These are phyloP conservation scores for Pythium sukuiense DNA, from an alignment of 352 stramenopile genomes.

Conservation along the genomic window DNA sequence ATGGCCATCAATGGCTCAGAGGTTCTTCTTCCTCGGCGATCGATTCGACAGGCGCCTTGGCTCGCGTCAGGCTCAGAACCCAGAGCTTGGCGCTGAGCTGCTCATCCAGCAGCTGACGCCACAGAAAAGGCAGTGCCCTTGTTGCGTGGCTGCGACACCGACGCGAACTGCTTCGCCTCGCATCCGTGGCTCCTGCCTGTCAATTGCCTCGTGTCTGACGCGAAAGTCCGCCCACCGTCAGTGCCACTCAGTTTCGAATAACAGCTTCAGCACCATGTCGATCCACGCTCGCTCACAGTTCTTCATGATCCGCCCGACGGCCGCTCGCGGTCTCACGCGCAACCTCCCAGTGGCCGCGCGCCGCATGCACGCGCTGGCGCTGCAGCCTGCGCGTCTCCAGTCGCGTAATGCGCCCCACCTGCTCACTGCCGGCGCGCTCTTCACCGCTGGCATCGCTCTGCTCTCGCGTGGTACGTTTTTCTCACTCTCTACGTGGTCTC, in stretches of 20 bases:
- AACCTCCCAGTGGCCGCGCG: constrained; percentile 24
- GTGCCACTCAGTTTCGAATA: neutral
- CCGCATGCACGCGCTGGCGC: constrained; percentile 27
- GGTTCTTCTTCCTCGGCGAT: constrained; percentile 6
- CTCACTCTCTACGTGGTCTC: too few relatives aligned
- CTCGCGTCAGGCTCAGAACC: constrained; percentile 6
- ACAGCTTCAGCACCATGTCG: constrained; percentile 20
- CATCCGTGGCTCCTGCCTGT: neutral
- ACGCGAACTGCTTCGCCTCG: neutral
- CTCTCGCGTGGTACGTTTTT: constrained; percentile 35
- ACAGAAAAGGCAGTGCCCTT: constrained; percentile 18
- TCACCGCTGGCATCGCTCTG: constrained; percentile 46
- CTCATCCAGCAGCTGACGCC: constrained; percentile 23
- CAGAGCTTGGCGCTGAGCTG: constrained; percentile 8
- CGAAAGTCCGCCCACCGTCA: neutral
- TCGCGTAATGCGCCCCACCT: constrained; percentile 1
- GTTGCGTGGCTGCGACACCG: constrained; percentile 14
- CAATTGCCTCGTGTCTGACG: neutral
- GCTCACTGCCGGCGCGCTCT: constrained; percentile 45
- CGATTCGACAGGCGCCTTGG: constrained; percentile 1
- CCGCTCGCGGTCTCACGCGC: constrained; percentile 23
- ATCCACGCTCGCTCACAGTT: constrained; percentile 55
- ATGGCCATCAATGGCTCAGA: neutral
- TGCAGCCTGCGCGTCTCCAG: constrained; percentile 14
- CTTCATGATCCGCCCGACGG: constrained; percentile 28